Base-by-base conservation (phyloP, 192 early-diverging fungal species). In the Haplosporangium gracile region DNA sequence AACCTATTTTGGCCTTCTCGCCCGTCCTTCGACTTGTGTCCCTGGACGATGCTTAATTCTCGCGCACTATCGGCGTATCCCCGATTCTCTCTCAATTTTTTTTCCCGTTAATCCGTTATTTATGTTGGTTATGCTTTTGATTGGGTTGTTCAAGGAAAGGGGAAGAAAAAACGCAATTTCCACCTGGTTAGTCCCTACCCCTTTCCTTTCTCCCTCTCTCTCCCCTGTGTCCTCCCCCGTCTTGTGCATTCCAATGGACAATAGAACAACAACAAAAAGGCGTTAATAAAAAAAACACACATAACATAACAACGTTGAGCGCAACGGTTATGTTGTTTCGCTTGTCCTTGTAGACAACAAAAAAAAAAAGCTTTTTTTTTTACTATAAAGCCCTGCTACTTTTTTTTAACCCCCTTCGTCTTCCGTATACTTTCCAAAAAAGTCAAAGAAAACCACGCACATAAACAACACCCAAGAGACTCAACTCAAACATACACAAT, bases 391-490 rank as follows among this genome's bases (percentile, higher is more conserved):
- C 49, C 20, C 69, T 32, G 20, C 20, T 29, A 29, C 43, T 22
- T 39, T 55, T 38, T n/a, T 72, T 42, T 20, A 24, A 10, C 43
- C 22, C 43, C 45, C 24, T 26, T 40, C 75, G 63, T 32, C 34
- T 60, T 20, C 8, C 51, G 7, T 38, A 7, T 8, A 16, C 39
- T 16, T 81, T 83, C 71, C 70, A 77, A 77, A 80, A 77, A 81
- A 68, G 83, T 80, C 79, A 76, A 76, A 26, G 71, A 82, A 77
- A 72, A 40, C 32, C 15, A 68, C 65, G 47, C 55, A 57, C 20
- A 72, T 42, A 57, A 55, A 73, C 13, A 57, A 57, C 2, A 57
- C 55, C 11, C 15, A 55, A 18, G 51, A 24, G 13, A 45, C 43
- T n/a, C 55, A 57, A 26, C 24, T 57, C 16, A 26, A 15, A 45